Conservation (phyloP, 164 flowering plant species). For the Akebia trifoliata region DNA sequence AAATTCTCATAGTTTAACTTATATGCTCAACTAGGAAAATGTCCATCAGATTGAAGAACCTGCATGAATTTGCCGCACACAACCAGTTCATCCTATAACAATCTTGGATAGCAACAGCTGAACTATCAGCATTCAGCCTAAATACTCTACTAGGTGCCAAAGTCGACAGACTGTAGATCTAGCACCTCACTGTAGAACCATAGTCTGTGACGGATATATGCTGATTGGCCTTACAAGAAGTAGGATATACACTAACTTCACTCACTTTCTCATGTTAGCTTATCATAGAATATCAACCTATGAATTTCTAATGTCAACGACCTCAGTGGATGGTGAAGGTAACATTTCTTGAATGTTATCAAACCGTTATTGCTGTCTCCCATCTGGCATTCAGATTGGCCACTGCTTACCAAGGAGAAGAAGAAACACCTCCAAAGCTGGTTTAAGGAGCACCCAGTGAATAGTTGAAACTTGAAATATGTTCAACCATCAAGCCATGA, state of each 20-base stretch:
- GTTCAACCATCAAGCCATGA: background rate
- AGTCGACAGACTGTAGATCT: background rate
- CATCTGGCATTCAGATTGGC: background rate
- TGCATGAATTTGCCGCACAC: background rate
- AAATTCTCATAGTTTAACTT: background rate
- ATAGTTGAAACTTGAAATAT: background rate
- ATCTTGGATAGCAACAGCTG: background rate
- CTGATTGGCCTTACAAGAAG: background rate
- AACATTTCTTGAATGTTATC: background rate
- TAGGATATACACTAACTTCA: background rate
- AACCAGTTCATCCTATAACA: background rate
- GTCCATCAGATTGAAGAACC: background rate
- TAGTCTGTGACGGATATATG: background rate
- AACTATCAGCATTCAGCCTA: background rate
- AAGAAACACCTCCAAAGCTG: background rate
- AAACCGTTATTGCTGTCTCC: no score
- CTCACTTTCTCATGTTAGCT: background rate
- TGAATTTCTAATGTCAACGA: background rate
- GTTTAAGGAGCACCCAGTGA: conserved; percentile 1
- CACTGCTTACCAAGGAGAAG: background rate
- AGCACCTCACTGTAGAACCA: background rate
- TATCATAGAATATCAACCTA: background rate
- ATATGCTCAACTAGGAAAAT: background rate
- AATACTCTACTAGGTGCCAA: background rate
- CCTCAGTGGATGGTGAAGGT: background rate